Percentiles rank a stretch among this genome's conserved stretches.
Evolutionary conservation across 2,329 filamentous ascomycete genomes (phyloP).

Genomic region (Acrodontium crateriforme): DNA sequence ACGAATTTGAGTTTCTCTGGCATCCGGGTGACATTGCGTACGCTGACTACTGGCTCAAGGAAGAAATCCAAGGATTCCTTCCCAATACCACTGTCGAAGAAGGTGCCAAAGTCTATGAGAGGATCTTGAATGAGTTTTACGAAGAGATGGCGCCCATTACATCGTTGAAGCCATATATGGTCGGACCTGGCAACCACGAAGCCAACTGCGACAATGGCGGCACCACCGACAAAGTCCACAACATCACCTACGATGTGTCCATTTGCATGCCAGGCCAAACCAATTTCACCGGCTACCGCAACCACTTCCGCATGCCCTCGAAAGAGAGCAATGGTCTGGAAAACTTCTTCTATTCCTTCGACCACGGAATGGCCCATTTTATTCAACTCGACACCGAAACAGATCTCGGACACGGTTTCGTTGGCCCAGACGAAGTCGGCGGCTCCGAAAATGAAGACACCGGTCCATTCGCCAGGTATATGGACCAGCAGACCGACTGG

Average conservation of each 20-base stretch:
- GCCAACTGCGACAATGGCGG: conserved; percentile 32
- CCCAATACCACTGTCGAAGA: conserved; percentile 23
- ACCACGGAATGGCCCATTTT: conserved; percentile 40
- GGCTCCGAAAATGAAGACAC: conserved; percentile 29
- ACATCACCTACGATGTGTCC: conserved; percentile 31
- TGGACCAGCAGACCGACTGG: conserved; percentile 34
- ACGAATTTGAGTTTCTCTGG: conserved; percentile 10
- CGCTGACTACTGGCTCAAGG: conserved; percentile 43
- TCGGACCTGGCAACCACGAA: conserved; percentile 38
- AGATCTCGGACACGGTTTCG: conserved; percentile 35
- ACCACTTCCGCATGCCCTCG: conserved; percentile 37
- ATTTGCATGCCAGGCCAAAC: conserved; percentile 37
- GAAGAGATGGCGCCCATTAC: conserved; percentile 35
- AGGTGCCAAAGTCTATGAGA: conserved; percentile 38
- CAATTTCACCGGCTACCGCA: conserved; percentile 37
- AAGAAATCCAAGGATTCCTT: conserved; percentile 25
- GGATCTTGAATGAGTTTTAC: conserved; percentile 45
- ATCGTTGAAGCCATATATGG: conserved; percentile 35
- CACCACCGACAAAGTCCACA: conserved; percentile 27
- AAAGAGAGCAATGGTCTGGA: conserved; percentile 14
- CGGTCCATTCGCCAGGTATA: conserved; percentile 34
- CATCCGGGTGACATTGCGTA: conserved; percentile 42
- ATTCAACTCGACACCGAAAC: conserved; percentile 36
- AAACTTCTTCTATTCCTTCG: conserved; percentile 40
- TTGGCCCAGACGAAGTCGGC: conserved; percentile 25